Base-by-base conservation (phyloP, 768 basidiomycete species). In the Mrakia hoshinonis region DNA sequence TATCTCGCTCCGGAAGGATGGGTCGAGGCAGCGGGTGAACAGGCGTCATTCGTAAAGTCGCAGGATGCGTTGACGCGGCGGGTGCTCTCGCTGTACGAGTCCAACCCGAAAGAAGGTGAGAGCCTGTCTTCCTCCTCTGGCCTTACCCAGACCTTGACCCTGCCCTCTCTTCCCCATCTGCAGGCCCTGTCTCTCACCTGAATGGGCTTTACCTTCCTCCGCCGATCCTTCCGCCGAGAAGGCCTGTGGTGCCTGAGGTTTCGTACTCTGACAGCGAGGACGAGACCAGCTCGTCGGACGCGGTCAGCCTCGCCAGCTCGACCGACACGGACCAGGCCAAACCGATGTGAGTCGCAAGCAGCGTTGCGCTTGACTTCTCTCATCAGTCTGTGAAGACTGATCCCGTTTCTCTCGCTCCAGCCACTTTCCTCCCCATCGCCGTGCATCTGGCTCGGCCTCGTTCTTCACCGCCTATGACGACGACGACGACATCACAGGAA, bases 61-160 rank as follows among this genome's bases (percentile, higher is more conserved):
- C 90, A 96, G 78, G 94, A 96, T 77, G 77, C 76, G 31, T 76
- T 82, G 29, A 92, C 91, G 2, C 84, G 84, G 31, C 83, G 93
- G 74, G 85, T 85, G 15, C 80, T 81, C 73, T 81, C 79, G 70
- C 79, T 92, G 73, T 84, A 78, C 73, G 72, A 54, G 38, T 31
- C 29, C 20, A 26, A 24, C 12, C 36, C 24, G 24, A 51, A 46
- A 20, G 31, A 15, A 13, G 48, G 51, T 60, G 15, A 54, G 52
- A 20, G 9, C 7, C 11, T 39, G 7, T 61, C 13, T 31, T 60
- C 34, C 36, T 18, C 29, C 9, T 55, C 29, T 29, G n/a, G 54
- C 26, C 10, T 55, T 26, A 18, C 54, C n/a, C n/a, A n/a, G n/a
- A n/a, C n/a, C n/a, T n/a, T n/a, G 22, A 22, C n/a, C 20, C 26